Conservation (phyloP, 768 basidiomycete genomes). For the Austroboletus festivus region DNA sequence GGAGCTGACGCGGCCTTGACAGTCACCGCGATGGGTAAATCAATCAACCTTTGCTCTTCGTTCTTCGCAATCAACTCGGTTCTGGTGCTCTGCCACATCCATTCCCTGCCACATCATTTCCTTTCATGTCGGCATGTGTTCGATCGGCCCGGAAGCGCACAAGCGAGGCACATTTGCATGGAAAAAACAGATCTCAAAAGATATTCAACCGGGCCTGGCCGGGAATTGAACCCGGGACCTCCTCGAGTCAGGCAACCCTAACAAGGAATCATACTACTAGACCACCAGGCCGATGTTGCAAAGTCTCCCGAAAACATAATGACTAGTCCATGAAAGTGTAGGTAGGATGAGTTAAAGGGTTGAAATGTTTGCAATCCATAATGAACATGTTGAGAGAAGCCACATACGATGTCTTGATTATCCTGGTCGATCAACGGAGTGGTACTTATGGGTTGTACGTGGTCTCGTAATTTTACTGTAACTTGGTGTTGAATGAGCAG, state of each 20-base stretch:
- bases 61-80: slow-evolving; percentile 13
- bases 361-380: too few relatives aligned
- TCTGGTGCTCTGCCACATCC: slow-evolving; percentile 1
- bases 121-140: slow-evolving; percentile 30
- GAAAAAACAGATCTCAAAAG: too few relatives aligned
- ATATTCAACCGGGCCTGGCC: slow-evolving; percentile 69
- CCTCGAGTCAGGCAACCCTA: slow-evolving; percentile 50
- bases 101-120: slow-evolving; percentile 27
- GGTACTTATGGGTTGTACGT: too few relatives aligned
- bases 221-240: slow-evolving; percentile 90
- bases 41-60: slow-evolving; percentile 14
- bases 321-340: too few relatives aligned
- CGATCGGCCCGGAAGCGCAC: background rate
- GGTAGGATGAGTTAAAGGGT: too few relatives aligned
- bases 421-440: background rate
- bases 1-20: slow-evolving; percentile 37
- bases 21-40: slow-evolving; percentile 36
- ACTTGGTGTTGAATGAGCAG: too few relatives aligned
- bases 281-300: slow-evolving; percentile 57
- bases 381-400: background rate
- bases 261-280: slow-evolving; percentile 68
- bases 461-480: too few relatives aligned
- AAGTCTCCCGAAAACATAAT: too few relatives aligned
- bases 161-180: too few relatives aligned
- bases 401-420: background rate